Percentiles rank a stretch among this genome's conserved stretches.
Evolutionary conservation across 2,329 filamentous ascomycete genomes (phyloP).

Genomic region (Delphinella strobiligena): DNA sequence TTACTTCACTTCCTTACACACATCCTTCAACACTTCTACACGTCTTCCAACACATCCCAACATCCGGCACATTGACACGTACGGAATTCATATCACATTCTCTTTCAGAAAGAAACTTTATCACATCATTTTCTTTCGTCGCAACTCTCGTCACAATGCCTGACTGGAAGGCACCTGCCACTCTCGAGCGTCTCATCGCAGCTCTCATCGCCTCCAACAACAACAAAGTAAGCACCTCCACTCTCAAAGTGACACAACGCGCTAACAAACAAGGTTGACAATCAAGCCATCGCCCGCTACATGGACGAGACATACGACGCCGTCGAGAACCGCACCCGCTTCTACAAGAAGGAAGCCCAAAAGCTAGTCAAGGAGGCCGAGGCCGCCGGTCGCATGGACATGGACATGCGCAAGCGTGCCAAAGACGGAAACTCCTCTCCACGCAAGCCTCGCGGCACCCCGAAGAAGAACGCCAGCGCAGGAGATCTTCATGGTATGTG

Average conservation of each 20-base stretch:
- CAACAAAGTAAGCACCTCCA: conserved; percentile 1
- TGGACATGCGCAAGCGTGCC: conserved; percentile 3
- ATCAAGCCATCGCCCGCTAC: conserved; percentile 3
- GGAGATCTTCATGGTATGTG: background rate
- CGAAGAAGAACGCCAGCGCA: background rate
- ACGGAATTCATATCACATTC: background rate
- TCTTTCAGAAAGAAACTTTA: background rate
- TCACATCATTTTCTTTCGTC: background rate
- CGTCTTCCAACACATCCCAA: too few species aligned
- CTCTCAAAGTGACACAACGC: background rate
- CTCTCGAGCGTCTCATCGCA: conserved; percentile 2
- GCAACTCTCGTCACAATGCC: conserved; percentile 1
- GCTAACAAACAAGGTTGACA: conserved; percentile 3
- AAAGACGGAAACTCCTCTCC: background rate
- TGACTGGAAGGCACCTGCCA: conserved; percentile 3
- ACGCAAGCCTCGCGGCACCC: background rate
- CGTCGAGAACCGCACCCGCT: conserved; percentile 2
- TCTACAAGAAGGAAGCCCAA: conserved; percentile 4
- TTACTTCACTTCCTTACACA: background rate
- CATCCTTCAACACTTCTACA: background rate
- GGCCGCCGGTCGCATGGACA: conserved; percentile 2
- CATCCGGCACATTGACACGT: background rate
- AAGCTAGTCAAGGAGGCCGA: conserved; percentile 1
- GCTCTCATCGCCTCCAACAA: conserved; percentile 5
- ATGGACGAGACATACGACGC: conserved; percentile 5